Conservation (phyloP, 1,284 basidiomycete species). For the Sparassis latifolia region DNA sequence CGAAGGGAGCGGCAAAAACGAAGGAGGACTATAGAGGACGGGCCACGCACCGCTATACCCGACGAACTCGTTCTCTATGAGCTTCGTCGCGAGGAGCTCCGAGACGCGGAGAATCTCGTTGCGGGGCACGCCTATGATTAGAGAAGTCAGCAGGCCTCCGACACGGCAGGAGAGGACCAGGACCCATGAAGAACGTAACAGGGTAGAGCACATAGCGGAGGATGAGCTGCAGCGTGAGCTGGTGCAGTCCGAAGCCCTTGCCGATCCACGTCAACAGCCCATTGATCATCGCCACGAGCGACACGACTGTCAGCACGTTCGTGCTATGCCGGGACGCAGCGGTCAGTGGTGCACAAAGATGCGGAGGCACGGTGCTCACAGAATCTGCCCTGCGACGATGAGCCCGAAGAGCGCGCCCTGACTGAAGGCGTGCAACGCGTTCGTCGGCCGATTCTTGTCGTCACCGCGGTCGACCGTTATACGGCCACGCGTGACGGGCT, state of each 20-base stretch:
- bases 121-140: slow-evolving; percentile 52
- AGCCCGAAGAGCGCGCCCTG: slow-evolving; percentile 85
- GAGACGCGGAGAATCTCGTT: slow-evolving; percentile 68
- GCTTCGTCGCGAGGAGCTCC: slow-evolving; percentile 80
- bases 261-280: slow-evolving; percentile 89
- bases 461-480: slow-evolving; percentile 74
- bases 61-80: slow-evolving; percentile 85
- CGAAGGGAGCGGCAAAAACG: neutral
- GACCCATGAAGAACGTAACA: slow-evolving; percentile 74
- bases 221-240: slow-evolving; percentile 79
- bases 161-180: neutral
- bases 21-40: neutral
- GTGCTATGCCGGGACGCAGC: slow-evolving; percentile 32
- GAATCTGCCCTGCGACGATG: slow-evolving; percentile 78
- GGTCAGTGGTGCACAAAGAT: neutral
- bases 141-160: neutral
- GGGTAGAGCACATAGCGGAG: slow-evolving; percentile 87
- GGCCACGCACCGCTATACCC: slow-evolving; percentile 51
- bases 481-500: slow-evolving; percentile 79
- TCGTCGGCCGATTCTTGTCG: slow-evolving; percentile 52
- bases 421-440: slow-evolving; percentile 85
- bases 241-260: slow-evolving; percentile 76
- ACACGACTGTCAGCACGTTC: slow-evolving; percentile 76
- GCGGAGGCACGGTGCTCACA: slow-evolving; percentile 38
- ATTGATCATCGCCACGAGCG: slow-evolving; percentile 78